Percentiles rank a stretch among this genome's conserved stretches.
These are phyloP conservation scores for Epichloe festucae DNA, from an alignment of 2,329 filamentous ascomycete genomes.

Conservation along the genomic window DNA sequence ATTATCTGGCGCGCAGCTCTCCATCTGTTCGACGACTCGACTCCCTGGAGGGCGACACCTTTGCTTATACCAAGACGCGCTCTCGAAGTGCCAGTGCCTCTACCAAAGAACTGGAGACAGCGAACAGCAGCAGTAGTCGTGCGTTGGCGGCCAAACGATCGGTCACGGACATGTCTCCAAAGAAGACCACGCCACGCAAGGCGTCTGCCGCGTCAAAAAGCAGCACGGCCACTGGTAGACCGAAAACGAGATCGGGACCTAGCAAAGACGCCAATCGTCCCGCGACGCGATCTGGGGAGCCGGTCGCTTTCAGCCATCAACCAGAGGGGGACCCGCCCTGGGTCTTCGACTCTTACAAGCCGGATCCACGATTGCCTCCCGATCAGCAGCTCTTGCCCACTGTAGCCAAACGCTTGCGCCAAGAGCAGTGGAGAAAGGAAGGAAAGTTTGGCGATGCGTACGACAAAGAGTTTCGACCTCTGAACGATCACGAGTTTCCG, in stretches of 20 bases:
- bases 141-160: constrained; percentile 26
- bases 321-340: constrained; percentile 94
- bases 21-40: constrained; percentile 49
- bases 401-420: constrained; percentile 78
- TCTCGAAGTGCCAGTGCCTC: constrained; percentile 58
- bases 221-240: constrained; percentile 33
- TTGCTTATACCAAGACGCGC: constrained; percentile 48
- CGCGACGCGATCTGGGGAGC: constrained; percentile 47
- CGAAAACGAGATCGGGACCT: constrained; percentile 49
- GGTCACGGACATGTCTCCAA: constrained; percentile 39
- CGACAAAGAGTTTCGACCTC: constrained; percentile 73
- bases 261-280: constrained; percentile 39
- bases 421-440: constrained; percentile 91
- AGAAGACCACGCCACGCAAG: constrained; percentile 36
- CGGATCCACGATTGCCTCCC: constrained; percentile 82
- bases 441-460: constrained; percentile 77
- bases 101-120: constrained; percentile 16
- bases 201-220: constrained; percentile 29
- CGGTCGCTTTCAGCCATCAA: constrained; percentile 40
- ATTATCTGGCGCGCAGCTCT: constrained; percentile 62
- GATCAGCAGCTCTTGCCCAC: constrained; percentile 94
- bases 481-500: constrained; percentile 52
- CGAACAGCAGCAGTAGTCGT: constrained; percentile 10
- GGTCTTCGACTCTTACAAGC: constrained; percentile 90
- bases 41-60: constrained; percentile 42